Evolutionary conservation across 495 filamentous ascomycete species (phyloP).

Genomic region (Parathielavia appendiculata): DNA sequence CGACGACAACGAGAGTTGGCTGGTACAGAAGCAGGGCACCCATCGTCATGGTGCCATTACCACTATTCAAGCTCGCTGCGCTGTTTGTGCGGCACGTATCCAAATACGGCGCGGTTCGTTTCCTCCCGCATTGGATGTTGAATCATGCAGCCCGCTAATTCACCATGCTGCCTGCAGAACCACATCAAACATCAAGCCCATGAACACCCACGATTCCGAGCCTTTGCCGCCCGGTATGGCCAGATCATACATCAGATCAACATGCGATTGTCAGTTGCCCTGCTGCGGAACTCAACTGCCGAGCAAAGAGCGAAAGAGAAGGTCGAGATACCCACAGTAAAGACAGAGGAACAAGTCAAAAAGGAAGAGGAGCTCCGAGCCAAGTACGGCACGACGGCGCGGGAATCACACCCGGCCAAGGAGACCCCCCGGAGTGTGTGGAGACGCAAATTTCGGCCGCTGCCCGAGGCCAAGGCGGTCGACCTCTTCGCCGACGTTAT

Average conservation of each 20-base stretch:
- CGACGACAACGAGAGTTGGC: neutral
- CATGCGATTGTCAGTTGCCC: conserved; percentile 83
- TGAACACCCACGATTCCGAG: conserved; percentile 87
- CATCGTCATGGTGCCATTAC: conserved; percentile 47
- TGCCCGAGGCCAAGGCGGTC: conserved; percentile 90
- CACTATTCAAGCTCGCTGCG: conserved; percentile 44
- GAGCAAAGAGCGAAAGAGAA: conserved; percentile 56
- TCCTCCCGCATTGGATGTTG: neutral
- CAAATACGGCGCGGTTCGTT: conserved; percentile 53
- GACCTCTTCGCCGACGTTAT: conserved; percentile 94
- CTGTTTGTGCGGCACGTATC: conserved; percentile 52
- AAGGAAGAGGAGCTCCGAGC: conserved; percentile 53
- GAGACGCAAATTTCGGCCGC: conserved; percentile 56
- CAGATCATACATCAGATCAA: conserved; percentile 87
- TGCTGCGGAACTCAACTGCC: conserved; percentile 71
- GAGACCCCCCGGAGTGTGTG: conserved; percentile 41
- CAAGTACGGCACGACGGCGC: conserved; percentile 38
- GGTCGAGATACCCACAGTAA: conserved; percentile 69
- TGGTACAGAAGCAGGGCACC: neutral
- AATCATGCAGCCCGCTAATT: neutral
- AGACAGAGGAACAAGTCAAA: conserved; percentile 66
- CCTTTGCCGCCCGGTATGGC: conserved; percentile 60
- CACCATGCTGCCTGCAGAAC: conserved; percentile 52
- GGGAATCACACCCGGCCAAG: conserved; percentile 34
- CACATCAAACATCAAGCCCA: conserved; percentile 90